Conservation (phyloP, 1,284 basidiomycete genomes). For the Agaricales sp. region DNA sequence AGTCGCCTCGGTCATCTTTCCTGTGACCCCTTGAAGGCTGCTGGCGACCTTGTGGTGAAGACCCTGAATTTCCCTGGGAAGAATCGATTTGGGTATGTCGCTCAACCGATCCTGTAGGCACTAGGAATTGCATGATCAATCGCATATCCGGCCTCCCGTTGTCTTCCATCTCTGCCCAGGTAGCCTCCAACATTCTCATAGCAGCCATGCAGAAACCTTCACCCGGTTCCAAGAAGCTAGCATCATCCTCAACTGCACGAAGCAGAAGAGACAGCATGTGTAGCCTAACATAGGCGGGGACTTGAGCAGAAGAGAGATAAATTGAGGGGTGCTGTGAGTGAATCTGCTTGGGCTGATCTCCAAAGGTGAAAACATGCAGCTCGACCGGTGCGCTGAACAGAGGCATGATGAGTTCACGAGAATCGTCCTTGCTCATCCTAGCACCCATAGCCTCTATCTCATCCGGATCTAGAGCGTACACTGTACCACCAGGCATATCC, state of each 20-base stretch:
- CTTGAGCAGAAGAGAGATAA: slow-evolving; percentile 62
- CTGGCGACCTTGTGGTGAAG: not conserved
- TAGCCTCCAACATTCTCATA: slow-evolving; percentile 66
- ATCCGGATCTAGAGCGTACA: slow-evolving; percentile 35
- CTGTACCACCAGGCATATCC: slow-evolving; percentile 9
- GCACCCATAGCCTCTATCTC: slow-evolving; percentile 66
- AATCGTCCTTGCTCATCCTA: slow-evolving; percentile 25
- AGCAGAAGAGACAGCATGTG: slow-evolving; percentile 69
- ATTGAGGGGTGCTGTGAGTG: not conserved
- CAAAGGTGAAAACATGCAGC: slow-evolving; percentile 58
- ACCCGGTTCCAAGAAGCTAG: slow-evolving; percentile 46
- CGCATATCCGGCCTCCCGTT: slow-evolving; percentile 67
- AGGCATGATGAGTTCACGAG: slow-evolving; percentile 44
- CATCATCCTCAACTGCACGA: slow-evolving; percentile 36
- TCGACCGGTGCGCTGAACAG: slow-evolving; percentile 52
- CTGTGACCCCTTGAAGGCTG: not conserved
- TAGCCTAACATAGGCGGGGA: slow-evolving; percentile 80
- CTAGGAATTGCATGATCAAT: slow-evolving; percentile 51
- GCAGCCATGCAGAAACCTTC: slow-evolving; percentile 71
- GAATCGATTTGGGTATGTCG: slow-evolving; percentile 1
- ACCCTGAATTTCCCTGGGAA: not conserved
- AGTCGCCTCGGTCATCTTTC: slow-evolving; percentile 35
- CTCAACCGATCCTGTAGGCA: slow-evolving; percentile 25
- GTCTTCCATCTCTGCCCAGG: slow-evolving; percentile 56
- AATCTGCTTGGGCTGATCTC: slow-evolving; percentile 21